A percentile compares a stretch with the other conserved stretches of the same genome.
Evolutionary conservation across 768 basidiomycete genomes (phyloP).

Genomic region (Amanita rubescens): DNA sequence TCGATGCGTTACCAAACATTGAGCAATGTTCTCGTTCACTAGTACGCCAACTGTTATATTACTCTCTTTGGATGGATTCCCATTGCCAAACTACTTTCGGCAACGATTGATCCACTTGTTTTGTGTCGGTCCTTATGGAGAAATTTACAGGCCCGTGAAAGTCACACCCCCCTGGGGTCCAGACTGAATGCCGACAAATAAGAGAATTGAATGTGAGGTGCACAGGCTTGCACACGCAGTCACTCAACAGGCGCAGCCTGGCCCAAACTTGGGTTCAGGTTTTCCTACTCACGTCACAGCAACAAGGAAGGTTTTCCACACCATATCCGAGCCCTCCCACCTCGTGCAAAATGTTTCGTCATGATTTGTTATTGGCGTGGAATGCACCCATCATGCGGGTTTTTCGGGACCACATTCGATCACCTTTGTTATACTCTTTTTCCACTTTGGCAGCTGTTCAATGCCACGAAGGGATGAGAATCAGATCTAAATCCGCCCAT

Average conservation of each 20-base stretch:
- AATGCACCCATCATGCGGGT: not conserved
- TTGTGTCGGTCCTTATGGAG: not conserved
- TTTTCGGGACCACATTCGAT: not conserved
- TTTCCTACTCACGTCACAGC: not conserved
- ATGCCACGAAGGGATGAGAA: not conserved
- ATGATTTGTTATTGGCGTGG: not conserved
- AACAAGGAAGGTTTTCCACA: not conserved
- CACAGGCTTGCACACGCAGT: not conserved
- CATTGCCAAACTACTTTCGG: not conserved
- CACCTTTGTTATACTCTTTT: not conserved
- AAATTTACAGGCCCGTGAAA: not conserved
- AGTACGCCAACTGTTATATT: not conserved
- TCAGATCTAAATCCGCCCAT: not conserved
- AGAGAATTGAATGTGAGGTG: not conserved
- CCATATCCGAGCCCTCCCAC: not conserved
- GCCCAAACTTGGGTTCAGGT: not conserved
- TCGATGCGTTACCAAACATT: not conserved
- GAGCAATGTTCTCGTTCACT: not conserved
- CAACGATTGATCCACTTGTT: not conserved
- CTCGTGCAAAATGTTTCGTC: not conserved
- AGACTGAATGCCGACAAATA: not conserved
- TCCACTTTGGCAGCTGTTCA: not conserved
- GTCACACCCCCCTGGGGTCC: not conserved
- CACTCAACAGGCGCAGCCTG: not conserved
- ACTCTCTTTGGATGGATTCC: not conserved